A percentile compares a stretch with the other conserved stretches of the same genome.
Conservation (phyloP, 352 stramenopile genomes). For the Globisporangium polare region DNA sequence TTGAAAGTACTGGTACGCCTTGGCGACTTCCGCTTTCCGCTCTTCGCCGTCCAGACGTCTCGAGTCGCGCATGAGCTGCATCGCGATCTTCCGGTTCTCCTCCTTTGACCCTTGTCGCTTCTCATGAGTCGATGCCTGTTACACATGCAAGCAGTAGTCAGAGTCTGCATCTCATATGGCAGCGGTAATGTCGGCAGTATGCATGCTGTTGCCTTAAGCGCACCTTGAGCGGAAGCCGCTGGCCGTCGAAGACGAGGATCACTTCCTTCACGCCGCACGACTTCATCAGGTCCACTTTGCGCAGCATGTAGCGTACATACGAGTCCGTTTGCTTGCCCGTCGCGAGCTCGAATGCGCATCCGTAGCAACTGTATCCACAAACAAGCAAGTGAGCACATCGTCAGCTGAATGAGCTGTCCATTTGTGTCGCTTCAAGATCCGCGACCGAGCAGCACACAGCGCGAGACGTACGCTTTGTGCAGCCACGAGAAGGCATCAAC, state of each 20-base stretch:
- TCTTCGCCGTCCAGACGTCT: constrained; percentile 41
- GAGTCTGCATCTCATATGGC: too few relatives aligned
- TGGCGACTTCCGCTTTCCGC: constrained; percentile 48
- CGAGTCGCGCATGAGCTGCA: constrained; percentile 45
- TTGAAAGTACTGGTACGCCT: constrained; percentile 61
- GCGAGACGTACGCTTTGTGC: constrained; percentile 63
- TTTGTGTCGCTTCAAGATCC: not conserved
- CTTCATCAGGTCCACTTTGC: constrained; percentile 63
- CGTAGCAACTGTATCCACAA: constrained; percentile 50
- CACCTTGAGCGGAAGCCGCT: constrained; percentile 71
- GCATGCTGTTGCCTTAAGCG: not conserved
- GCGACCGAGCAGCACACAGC: not conserved
- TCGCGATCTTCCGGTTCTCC: constrained; percentile 47
- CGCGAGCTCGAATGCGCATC: constrained; percentile 70
- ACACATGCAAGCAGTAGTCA: not conserved
- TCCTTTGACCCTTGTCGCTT: constrained; percentile 58
- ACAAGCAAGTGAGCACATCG: not conserved
- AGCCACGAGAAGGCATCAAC: constrained; percentile 79
- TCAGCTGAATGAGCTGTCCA: not conserved
- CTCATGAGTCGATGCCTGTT: constrained; percentile 55
- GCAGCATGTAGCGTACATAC: constrained; percentile 74
- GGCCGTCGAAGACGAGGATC: constrained; percentile 73
- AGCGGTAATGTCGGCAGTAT: not conserved
- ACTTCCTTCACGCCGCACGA: constrained; percentile 47
- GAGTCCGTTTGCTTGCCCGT: constrained; percentile 54